Evolutionary conservation across 768 basidiomycete genomes (phyloP).

Genomic region (Udeniomyces megalosporus): DNA sequence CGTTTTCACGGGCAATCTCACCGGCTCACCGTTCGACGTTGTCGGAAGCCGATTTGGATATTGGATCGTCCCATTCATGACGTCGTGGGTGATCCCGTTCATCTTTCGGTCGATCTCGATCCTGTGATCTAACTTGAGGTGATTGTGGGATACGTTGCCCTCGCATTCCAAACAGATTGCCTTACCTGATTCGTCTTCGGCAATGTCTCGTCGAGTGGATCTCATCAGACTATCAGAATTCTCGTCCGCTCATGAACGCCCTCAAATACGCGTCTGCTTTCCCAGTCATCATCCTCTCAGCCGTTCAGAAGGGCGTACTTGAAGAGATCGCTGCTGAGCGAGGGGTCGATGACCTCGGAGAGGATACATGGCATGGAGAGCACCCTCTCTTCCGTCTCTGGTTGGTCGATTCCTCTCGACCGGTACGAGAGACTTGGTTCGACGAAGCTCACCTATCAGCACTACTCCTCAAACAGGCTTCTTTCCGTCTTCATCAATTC

Average conservation of each 20-base stretch:
- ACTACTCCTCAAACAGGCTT: conserved; percentile 40
- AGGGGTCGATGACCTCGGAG: conserved; percentile 32
- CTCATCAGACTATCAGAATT: conserved; percentile 45
- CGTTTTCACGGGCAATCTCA: conserved; percentile 65
- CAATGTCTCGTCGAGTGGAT: conserved; percentile 79
- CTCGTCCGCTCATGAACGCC: conserved; percentile 71
- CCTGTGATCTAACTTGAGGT: no score
- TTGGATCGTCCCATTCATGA: conserved; percentile 66
- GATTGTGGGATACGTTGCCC: no score
- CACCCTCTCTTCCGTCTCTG: conserved; percentile 69
- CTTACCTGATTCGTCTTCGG: conserved; percentile 79
- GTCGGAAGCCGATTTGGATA: conserved; percentile 44
- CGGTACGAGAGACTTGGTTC: no score
- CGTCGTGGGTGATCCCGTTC: conserved; percentile 46
- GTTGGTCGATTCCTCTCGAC: conserved; percentile 40
- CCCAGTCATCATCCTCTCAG: conserved; percentile 87
- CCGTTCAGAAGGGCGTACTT: conserved; percentile 61
- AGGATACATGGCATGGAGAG: conserved; percentile 51
- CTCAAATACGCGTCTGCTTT: conserved; percentile 93
- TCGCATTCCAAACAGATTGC: conserved; percentile 60
- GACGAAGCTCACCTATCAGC: no score
- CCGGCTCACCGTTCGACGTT: conserved; percentile 40
- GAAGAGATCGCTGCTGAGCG: conserved; percentile 41
- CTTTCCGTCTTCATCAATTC: conserved; percentile 74
- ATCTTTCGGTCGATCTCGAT: background rate